phyloP scores from a whole-genome alignment of 352 stramenopile species.

The Phytophthora ohioensis region DNA sequence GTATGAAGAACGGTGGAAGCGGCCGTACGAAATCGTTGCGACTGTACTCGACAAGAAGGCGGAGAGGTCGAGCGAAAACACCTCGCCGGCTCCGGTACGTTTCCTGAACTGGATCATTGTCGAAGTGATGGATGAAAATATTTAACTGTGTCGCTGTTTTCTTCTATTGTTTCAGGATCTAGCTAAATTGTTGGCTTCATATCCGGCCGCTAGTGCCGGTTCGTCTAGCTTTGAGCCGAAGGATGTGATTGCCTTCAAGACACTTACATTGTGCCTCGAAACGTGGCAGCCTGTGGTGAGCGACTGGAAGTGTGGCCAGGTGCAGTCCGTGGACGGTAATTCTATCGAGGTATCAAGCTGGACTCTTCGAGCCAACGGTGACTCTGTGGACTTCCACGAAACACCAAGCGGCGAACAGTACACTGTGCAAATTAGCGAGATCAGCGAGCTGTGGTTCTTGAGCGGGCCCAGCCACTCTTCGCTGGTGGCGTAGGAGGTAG shows the following conservation, averaged over 20 bases:
- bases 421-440: constrained; percentile 35
- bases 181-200: constrained; percentile 37
- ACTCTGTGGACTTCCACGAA: constrained; percentile 21
- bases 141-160: constrained; percentile 13
- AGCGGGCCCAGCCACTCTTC: constrained; percentile 44
- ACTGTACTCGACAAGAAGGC: constrained; percentile 56
- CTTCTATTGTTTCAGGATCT: constrained; percentile 36
- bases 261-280: constrained; percentile 75
- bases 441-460: constrained; percentile 66
- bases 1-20: constrained; percentile 76
- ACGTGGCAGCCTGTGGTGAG: constrained; percentile 81
- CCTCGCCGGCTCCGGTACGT: constrained; percentile 24
- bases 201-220: constrained; percentile 27
- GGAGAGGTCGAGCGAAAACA: constrained; percentile 1
- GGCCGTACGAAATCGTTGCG: constrained; percentile 80
- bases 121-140: not conserved
- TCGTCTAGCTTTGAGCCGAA: constrained; percentile 39
- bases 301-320: constrained; percentile 68
- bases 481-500: constrained; percentile 6
- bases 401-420: constrained; percentile 21
- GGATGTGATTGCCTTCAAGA: constrained; percentile 81
- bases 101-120: not conserved
- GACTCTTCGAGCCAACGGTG: constrained; percentile 15
- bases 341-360: constrained; percentile 34
- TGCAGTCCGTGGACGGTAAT: constrained; percentile 33